phyloP scores from a whole-genome alignment of 345 rosid species.

The Pseudoturritis turrita region DNA sequence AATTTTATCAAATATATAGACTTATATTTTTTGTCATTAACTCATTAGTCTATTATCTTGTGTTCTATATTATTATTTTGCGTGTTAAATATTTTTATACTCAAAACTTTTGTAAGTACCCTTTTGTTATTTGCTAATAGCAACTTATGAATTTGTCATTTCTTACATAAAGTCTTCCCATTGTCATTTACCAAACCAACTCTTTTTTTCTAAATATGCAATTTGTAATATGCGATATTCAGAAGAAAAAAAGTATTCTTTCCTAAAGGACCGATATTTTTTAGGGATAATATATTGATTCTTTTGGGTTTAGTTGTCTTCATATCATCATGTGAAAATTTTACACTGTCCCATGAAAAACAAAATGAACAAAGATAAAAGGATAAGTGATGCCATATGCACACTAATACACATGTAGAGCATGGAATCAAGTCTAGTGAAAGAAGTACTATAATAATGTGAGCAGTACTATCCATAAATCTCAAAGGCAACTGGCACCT shows the following conservation, averaged over 20 bases:
- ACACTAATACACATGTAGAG: conserved; percentile 22
- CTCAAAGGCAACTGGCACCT: conserved; percentile 6
- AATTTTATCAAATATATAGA: too few species aligned
- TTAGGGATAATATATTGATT: neutral
- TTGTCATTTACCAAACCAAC: too few species aligned
- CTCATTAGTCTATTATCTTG: too few species aligned
- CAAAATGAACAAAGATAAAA: neutral
- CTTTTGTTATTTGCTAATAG: too few species aligned
- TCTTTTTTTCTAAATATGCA: too few species aligned
- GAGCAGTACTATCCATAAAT: conserved; percentile 11
- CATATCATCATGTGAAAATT: neutral
- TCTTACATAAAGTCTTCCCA: too few species aligned
- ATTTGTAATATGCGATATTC: neutral
- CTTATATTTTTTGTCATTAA: too few species aligned
- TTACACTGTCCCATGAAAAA: neutral
- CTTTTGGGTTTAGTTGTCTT: too few species aligned
- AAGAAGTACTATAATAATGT: conserved; percentile 5
- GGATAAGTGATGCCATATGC: conserved; percentile 24
- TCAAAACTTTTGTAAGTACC: too few species aligned
- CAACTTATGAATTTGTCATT: too few species aligned
- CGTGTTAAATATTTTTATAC: too few species aligned
- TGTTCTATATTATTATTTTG: too few species aligned
- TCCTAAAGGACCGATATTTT: neutral
- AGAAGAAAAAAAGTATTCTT: neutral
- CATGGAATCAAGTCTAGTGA: conserved; percentile 8